These are phyloP conservation scores for Silene coronaria DNA, from an alignment of 179 eudicot species.

Conservation along the genomic window DNA sequence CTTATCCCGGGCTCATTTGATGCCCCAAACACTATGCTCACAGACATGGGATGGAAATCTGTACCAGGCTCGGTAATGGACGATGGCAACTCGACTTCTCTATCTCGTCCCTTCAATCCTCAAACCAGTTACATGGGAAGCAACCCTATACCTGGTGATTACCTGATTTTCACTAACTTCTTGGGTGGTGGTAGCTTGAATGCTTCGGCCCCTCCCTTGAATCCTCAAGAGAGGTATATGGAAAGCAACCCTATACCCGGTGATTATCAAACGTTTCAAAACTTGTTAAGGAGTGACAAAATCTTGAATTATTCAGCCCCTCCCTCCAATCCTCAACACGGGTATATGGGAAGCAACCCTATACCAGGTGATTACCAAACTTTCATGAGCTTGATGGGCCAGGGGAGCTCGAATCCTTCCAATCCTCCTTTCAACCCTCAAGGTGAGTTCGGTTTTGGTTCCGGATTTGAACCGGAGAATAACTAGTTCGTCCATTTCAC, in stretches of 20 bases:
- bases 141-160: neutral
- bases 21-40: neutral
- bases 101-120: neutral
- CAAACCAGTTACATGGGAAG: neutral
- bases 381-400: neutral
- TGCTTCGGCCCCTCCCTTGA: neutral
- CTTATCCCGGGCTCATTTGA: neutral
- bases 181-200: neutral
- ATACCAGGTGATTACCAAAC: neutral
- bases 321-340: neutral
- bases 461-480: neutral
- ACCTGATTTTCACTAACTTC: neutral
- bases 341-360: neutral
- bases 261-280: no score
- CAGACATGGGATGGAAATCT: neutral
- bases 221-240: neutral
- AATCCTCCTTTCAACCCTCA: neutral
- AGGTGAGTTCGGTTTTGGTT: neutral
- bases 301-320: neutral
- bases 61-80: neutral
- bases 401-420: neutral
- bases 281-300: neutral
- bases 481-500: neutral
- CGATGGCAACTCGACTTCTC: neutral
- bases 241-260: neutral